phyloP scores from a whole-genome alignment of 2,329 filamentous ascomycete genomes.

The Fusarium sp. region DNA sequence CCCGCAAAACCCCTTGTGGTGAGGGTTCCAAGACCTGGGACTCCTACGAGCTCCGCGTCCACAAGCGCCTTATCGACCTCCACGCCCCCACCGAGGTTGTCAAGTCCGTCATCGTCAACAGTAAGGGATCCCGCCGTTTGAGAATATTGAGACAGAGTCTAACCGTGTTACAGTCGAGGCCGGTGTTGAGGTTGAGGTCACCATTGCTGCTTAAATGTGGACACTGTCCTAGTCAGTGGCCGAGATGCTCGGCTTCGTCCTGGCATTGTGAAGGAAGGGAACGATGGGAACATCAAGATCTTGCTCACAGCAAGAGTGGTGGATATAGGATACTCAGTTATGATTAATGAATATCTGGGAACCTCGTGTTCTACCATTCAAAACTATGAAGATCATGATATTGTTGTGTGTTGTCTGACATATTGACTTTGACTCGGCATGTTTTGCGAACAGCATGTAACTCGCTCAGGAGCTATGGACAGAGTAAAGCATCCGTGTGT shows the following conservation, averaged over 20 bases:
- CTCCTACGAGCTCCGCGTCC: constrained; percentile 98
- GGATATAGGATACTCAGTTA: constrained; percentile 37
- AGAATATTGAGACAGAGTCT: constrained; percentile 3
- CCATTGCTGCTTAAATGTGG: constrained; percentile 74
- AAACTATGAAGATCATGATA: background rate
- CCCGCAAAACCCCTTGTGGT: constrained; percentile 99
- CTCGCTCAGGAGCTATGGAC: background rate
- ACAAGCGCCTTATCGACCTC: constrained; percentile 98
- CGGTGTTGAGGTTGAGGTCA: constrained; percentile 93
- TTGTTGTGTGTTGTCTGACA: background rate
- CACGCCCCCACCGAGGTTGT: constrained; percentile 98
- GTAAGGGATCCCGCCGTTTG: constrained; percentile 15
- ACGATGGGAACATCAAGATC: constrained; percentile 34
- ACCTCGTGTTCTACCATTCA: constrained; percentile 33
- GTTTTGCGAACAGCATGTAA: background rate
- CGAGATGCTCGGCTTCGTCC: constrained; percentile 8
- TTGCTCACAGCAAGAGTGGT: constrained; percentile 31
- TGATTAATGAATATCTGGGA: constrained; percentile 41
- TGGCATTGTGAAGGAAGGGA: constrained; percentile 42
- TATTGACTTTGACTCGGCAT: background rate
- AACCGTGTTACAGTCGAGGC: constrained; percentile 70
- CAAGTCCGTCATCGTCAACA: constrained; percentile 97
- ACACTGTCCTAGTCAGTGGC: constrained; percentile 15
- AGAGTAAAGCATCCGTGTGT: background rate
- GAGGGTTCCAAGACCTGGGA: constrained; percentile 99